Base-by-base conservation (phyloP, 306 rosid genomes). In the Inga leiocalycina region DNA sequence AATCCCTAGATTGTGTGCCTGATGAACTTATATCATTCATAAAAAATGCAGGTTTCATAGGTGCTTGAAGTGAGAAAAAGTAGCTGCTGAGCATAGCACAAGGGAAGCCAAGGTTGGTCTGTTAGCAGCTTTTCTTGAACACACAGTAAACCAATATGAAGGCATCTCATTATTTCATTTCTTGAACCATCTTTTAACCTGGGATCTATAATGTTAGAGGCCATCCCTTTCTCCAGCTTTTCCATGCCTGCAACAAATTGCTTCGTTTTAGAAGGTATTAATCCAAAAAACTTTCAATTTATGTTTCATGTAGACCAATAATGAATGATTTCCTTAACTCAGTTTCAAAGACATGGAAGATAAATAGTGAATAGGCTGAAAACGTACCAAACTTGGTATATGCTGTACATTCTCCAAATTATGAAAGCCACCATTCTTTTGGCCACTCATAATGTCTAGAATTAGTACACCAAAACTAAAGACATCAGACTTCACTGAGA, bases 401-500 rank as follows among this genome's bases (percentile, higher is more conserved):
- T 84, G 80, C 71, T 79, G 79, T 13, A 2, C 78, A 20, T 78
- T 66, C 30, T 78, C 85, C 5, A 76, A 81, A 66, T 71, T 30
- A 12, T 10, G 79, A 24, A 86, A 70, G 71, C 73, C 59, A 71
- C 20, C 30, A 77, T 52, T 83, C 57, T 71, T 83, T 27, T 52
- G 27, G 45, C 90, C 90, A 34, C 71, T 85, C n/a, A 88, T 19
- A 13, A 89, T 91, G 83, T 89, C 91, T 16, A 91, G 75, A 13
- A 88, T 2, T 0, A 91, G 45, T 24, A 89, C 82, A 17, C 93
- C 89, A n/a, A 88, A 91, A 35, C 89, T 80, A n/a, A 86, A 91
- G 2, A 88, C 87, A 80, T 91, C 90, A 0, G 86, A 91, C 57
- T 91, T 89, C 2, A 43, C 13, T 0, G 91, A 91, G 59, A 80